phyloP scores from a whole-genome alignment of 2,329 filamentous ascomycete genomes.

The Tolypocladium tundrense region DNA sequence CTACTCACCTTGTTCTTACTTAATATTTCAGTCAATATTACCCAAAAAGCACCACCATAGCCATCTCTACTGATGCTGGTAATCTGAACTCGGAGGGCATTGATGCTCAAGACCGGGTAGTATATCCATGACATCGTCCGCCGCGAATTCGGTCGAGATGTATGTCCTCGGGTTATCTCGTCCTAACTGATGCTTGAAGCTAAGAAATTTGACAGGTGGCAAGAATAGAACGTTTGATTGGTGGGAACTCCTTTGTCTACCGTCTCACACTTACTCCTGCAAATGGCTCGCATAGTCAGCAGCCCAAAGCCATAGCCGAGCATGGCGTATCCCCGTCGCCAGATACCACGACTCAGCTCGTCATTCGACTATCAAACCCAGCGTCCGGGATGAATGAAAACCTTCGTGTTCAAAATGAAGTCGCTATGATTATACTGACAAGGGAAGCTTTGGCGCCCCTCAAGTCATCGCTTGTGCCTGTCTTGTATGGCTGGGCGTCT shows the following conservation, averaged over 20 bases:
- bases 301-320: neutral
- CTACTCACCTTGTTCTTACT: neutral
- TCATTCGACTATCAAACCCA: neutral
- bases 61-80: neutral
- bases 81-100: neutral
- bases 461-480: neutral
- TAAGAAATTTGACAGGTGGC: neutral
- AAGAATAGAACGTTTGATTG: neutral
- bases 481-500: neutral
- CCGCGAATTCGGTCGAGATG: neutral
- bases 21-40: neutral
- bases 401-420: neutral
- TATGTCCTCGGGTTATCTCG: neutral
- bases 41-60: neutral
- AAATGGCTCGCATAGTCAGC: neutral
- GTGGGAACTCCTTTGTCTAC: neutral
- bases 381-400: neutral
- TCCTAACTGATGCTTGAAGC: neutral
- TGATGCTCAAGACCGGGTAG: neutral
- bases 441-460: neutral
- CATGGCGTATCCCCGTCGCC: neutral
- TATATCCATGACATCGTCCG: neutral
- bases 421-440: neutral
- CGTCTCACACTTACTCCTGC: neutral
- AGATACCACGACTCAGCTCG: neutral